These are phyloP conservation scores for Phallus indusiatus DNA, from an alignment of 768 basidiomycete species.

Conservation along the genomic window DNA sequence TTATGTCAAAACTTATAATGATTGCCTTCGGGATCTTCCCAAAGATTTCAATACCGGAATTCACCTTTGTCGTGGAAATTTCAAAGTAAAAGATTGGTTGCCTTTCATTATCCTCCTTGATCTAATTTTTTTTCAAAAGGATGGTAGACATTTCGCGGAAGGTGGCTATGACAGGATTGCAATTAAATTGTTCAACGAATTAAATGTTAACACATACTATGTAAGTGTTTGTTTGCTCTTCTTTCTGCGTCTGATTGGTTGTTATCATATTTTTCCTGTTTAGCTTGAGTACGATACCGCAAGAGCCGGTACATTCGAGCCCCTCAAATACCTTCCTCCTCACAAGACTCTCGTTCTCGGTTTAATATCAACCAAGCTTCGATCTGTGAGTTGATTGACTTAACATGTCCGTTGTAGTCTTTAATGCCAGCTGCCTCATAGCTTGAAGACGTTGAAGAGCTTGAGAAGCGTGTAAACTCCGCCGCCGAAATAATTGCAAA, in stretches of 20 bases:
- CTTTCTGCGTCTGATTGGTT: background rate
- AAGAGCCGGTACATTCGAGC: constrained; percentile 41
- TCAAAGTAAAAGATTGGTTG: constrained; percentile 8
- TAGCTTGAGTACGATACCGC: constrained; percentile 59
- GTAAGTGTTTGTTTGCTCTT: constrained; percentile 14
- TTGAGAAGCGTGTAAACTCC: constrained; percentile 42
- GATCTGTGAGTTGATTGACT: constrained; percentile 22
- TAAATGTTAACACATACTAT: constrained; percentile 47
- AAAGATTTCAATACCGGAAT: constrained; percentile 44
- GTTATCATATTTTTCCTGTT: background rate
- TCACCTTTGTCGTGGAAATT: constrained; percentile 47
- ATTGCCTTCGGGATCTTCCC: constrained; percentile 38
- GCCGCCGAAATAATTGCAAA: constrained; percentile 41
- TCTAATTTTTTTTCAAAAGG: constrained; percentile 11
- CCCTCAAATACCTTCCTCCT: constrained; percentile 22
- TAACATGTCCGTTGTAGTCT: background rate
- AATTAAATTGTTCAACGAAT: constrained; percentile 38
- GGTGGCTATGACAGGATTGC: constrained; percentile 30
- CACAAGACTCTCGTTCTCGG: constrained; percentile 34
- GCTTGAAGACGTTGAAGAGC: constrained; percentile 41
- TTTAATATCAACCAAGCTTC: constrained; percentile 34
- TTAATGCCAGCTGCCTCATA: constrained; percentile 17
- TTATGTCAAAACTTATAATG: constrained; percentile 50
- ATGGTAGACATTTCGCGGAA: constrained; percentile 43
- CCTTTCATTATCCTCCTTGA: background rate